Evolutionary conservation across 768 basidiomycete species (phyloP), one percentile per base, ranked within the genome.

Genomic region (Leccinum aurantiacum): DNA sequence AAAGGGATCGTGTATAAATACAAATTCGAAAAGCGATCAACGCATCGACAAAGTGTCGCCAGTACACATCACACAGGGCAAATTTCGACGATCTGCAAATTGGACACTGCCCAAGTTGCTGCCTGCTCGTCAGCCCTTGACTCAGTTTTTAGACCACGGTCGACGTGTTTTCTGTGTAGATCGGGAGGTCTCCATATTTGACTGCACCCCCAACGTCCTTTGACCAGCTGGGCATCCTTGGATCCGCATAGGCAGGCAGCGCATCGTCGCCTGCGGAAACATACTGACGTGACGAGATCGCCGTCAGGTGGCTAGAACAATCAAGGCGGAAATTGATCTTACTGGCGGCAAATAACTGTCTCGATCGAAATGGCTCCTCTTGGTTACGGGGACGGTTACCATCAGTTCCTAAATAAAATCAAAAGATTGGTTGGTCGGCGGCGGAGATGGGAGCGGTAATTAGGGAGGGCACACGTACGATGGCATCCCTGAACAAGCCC

Each of bases 331-430:
- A 44, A 41, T 4, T 4, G 0, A 9, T 41, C 77, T 67, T 62
- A 80, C 79, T 7, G 80, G 74, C 9, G 84, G 83, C 19, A 80
- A 72, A 62, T 68, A 71, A 6, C 77, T 76, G 35, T 77, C 74
- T 3, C 76, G 75, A 60, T 80, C 76, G 65, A 82, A 84, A 17
- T 65, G 59, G 33, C 79, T 66, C 37, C 38, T 64, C 31, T 65
- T 63, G 15, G 61, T 52, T 54, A 50, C 56, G 10, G 82, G 81
- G 17, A 79, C 68, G 4, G 71, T 75, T 49, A 83, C 70, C 19
- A 54, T 68, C 27, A 84, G 65, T 29, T 74, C 67, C 82, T 83
- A 24, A 33, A 19, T 46, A 19, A 19, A 41, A 41, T 41, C 9
- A 41, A 41, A 41, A 4, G 8, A 41, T 41, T 41, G 17, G 38